Evolutionary conservation across 2,329 filamentous ascomycete species (phyloP), one percentile per base, ranked within the genome.

Genomic region (Seiridium cupressi): DNA sequence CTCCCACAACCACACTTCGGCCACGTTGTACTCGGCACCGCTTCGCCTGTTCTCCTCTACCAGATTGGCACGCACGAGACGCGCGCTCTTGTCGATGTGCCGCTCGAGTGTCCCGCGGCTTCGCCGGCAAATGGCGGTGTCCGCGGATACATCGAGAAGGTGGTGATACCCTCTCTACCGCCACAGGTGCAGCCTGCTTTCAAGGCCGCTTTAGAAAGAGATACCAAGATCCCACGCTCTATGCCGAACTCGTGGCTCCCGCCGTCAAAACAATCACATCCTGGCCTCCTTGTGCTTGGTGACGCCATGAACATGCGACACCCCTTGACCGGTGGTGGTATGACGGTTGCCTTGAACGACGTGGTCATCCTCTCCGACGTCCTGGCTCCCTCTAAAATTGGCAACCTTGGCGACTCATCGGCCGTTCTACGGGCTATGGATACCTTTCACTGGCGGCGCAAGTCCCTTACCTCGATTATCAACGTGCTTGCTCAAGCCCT

Each of bases 241-340:
- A 99, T 99, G 95, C 95, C 95, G 57, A 99, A 98, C 77, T 94
- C 90, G 62, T 99, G 91, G 82, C 85, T 99, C 2, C 93, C 95
- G 4, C 87, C 95, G 0, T 84, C 87, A 0, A 77, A 76, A 49
- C 90, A 90, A 62, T 90, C 82, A 49, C 84, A 84, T 9, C 85
- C 87, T 1, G 92, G 92, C 3, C 78, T 97, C 62, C 82, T 97
- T 54, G 80, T 99, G 42, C 83, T 98, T 7, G 95, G 95, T 61
- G 95, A 99, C 73, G 94, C 95, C 11, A 89, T 96, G 83, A 99
- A 99, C 80, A 99, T 99, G 95, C 91, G 95, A n/a, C 95, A 99
- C 77, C 95, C 95, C 1, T 83, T 99, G 10, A 99, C 95, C 0
- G 95, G 95, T 57, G 95, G 95, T 65, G 95, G 95, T 68, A 99